These are phyloP conservation scores for Leccinum variabile DNA, from an alignment of 1,284 basidiomycete genomes.

Conservation along the genomic window DNA sequence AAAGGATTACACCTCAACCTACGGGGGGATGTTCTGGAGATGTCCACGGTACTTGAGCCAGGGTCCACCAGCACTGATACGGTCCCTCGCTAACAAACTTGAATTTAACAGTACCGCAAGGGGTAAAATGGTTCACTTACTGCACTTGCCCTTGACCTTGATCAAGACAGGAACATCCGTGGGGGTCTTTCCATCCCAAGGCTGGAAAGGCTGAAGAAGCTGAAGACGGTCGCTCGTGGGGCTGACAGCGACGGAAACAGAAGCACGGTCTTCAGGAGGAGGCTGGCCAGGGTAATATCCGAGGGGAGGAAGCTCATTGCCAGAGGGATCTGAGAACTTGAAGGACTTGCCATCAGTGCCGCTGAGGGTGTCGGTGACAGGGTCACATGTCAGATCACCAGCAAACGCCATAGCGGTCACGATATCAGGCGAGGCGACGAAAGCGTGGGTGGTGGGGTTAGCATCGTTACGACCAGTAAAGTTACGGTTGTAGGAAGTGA, in stretches of 20 bases:
- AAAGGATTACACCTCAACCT: not conserved
- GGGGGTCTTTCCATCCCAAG: conserved; percentile 94
- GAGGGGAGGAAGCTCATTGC: conserved; percentile 17
- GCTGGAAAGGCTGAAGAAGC: conserved; percentile 86
- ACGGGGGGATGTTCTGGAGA: not conserved
- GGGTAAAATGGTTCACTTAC: conserved; percentile 40
- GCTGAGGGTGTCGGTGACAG: too few relatives aligned
- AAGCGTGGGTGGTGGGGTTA: too few relatives aligned
- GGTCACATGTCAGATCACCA: too few relatives aligned
- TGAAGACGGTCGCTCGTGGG: conserved; percentile 79
- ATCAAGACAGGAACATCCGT: conserved; percentile 90
- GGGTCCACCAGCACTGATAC: not conserved
- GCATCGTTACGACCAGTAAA: conserved; percentile 45
- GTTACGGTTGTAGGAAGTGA: conserved; percentile 99
- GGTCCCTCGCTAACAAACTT: not conserved
- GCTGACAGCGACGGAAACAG: too few relatives aligned
- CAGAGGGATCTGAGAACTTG: not conserved
- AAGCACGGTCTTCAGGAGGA: too few relatives aligned
- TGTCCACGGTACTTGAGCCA: not conserved
- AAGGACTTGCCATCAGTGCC: conserved; percentile 66
- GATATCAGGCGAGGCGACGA: too few relatives aligned
- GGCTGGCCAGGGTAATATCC: too few relatives aligned
- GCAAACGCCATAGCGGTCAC: too few relatives aligned
- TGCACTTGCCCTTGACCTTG: conserved; percentile 99
- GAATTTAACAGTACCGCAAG: not conserved